phyloP scores from a whole-genome alignment of 23 red algal species.

The Gracilaria domingensis region DNA sequence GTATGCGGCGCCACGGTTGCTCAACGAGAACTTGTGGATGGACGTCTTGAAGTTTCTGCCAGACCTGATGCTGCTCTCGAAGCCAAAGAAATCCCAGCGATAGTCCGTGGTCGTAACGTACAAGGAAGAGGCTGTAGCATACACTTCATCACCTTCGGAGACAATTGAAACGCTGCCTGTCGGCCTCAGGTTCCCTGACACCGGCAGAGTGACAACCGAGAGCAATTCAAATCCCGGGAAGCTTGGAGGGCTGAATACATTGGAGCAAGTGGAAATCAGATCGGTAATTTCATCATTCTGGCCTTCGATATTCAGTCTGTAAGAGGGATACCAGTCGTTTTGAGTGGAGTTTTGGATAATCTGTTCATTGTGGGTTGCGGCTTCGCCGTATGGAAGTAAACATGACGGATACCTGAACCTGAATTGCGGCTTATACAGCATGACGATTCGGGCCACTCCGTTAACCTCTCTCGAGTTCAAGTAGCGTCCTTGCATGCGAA shows the following conservation, averaged over 20 bases:
- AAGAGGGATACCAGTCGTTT: conserved; percentile 39
- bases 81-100: conserved; percentile 35
- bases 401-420: conserved; percentile 25
- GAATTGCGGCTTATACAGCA: conserved; percentile 1
- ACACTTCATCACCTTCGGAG: conserved; percentile 48
- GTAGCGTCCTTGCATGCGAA: conserved; percentile 51
- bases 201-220: conserved; percentile 50
- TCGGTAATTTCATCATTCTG: conserved; percentile 14
- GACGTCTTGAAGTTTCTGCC: conserved; percentile 43
- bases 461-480: conserved; percentile 55
- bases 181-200: conserved; percentile 32
- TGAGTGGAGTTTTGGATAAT: conserved; percentile 11
- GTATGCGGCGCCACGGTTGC: conserved; percentile 33
- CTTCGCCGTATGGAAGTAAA: background rate
- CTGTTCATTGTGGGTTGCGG: conserved; percentile 12
- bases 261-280: conserved; percentile 25
- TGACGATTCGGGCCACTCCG: conserved; percentile 65
- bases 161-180: background rate
- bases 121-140: conserved; percentile 52
- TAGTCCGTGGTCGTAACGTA: conserved; percentile 70
- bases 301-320: background rate
- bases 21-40: conserved; percentile 59
- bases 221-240: conserved; percentile 54
- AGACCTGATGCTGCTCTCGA: background rate
- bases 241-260: conserved; percentile 20